Evolutionary conservation across 345 rosid species (phyloP).

Genomic region (Eutrema yunnanense): DNA sequence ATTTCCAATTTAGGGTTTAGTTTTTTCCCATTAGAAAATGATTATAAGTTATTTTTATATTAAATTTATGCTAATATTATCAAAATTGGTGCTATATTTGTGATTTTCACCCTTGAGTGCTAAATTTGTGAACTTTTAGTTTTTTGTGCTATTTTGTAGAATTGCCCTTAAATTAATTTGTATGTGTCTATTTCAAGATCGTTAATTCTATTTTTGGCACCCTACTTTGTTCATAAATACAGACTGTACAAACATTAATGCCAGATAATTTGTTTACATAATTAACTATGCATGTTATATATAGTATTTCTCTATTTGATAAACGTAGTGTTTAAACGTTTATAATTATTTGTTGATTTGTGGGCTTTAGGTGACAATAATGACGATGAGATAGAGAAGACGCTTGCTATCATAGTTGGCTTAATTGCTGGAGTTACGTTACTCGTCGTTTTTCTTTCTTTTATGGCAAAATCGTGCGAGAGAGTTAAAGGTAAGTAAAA

Average conservation of each 20-base stretch:
- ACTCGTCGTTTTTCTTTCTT: conserved; percentile 64
- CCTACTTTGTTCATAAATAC: neutral
- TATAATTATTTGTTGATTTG: neutral
- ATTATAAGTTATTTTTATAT: too few species aligned
- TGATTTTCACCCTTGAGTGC: too few species aligned
- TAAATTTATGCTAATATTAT: too few species aligned
- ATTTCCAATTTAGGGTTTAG: too few species aligned
- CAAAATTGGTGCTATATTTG: too few species aligned
- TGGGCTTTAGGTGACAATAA: conserved; percentile 25
- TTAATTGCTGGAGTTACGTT: conserved; percentile 80
- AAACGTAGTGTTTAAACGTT: neutral
- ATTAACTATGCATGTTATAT: neutral
- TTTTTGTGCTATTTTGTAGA: too few species aligned
- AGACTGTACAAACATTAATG: neutral
- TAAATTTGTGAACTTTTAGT: too few species aligned
- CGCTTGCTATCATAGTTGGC: conserved; percentile 82
- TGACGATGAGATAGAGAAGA: conserved; percentile 83
- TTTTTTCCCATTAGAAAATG: too few species aligned
- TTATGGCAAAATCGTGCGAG: conserved; percentile 52
- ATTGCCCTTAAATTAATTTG: too few species aligned
- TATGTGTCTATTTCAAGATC: neutral
- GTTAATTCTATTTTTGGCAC: neutral
- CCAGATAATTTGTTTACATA: neutral
- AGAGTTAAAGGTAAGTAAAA: conserved; percentile 50
- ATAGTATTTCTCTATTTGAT: neutral